Evolutionary conservation across 2,329 filamentous ascomycete genomes (phyloP).

Genomic region (Dissoconium aciculare): DNA sequence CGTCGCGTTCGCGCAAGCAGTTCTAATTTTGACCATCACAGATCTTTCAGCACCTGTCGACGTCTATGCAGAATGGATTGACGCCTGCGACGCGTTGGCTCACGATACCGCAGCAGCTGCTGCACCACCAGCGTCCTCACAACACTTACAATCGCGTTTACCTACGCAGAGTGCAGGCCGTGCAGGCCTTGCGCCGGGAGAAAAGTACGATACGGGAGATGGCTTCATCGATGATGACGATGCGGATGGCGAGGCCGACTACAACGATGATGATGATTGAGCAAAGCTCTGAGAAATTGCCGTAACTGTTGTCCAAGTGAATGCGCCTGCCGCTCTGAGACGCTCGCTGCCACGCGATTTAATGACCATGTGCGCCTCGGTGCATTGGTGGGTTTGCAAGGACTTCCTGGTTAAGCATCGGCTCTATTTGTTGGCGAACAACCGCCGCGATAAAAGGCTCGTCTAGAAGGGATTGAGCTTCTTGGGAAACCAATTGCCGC

Average conservation of each 20-base stretch:
- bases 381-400: no score
- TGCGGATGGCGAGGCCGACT: conserved; percentile 22
- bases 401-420: no score
- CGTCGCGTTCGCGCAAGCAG: no score
- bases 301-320: background rate
- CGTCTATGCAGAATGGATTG: conserved; percentile 96
- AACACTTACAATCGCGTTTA: no score
- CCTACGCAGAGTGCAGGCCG: conserved; percentile 4
- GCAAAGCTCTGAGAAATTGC: background rate
- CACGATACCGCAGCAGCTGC: conserved; percentile 35
- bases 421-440: no score
- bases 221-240: conserved; percentile 25
- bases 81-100: conserved; percentile 67
- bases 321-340: no score
- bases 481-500: no score
- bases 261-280: conserved; percentile 16
- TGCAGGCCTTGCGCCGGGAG: conserved; percentile 16
- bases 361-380: no score
- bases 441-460: no score
- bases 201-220: conserved; percentile 18
- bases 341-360: no score
- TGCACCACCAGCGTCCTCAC: conserved; percentile 6
- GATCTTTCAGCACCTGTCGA: conserved; percentile 84
- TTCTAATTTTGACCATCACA: no score
- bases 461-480: no score